Conservation (phyloP, 2,329 filamentous ascomycete species). For the Acephala macrosclerotiorum region DNA sequence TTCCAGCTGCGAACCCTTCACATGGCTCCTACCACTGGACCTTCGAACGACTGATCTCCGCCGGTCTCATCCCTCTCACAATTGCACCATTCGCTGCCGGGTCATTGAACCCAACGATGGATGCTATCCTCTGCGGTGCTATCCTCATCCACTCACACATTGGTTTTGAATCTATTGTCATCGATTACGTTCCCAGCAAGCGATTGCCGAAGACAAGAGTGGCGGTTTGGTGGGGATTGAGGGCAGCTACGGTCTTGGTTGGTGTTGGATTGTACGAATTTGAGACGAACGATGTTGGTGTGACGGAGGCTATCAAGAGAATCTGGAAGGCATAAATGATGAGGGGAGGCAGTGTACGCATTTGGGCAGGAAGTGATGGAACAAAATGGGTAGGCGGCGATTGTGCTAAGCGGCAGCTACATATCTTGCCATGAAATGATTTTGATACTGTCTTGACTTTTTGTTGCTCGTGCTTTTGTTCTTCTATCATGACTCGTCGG, state of each 20-base stretch:
- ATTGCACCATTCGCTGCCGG: constrained; percentile 92
- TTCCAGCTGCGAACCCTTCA: constrained; percentile 75
- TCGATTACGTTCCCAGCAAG: constrained; percentile 86
- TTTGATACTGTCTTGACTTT: not conserved
- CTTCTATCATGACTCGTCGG: not conserved
- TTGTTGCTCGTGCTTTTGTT: not conserved
- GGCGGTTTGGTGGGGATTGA: constrained; percentile 79
- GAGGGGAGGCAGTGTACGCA: not conserved
- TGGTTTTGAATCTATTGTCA: constrained; percentile 88
- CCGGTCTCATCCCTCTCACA: constrained; percentile 83
- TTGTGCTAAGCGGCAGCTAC: constrained; percentile 3
- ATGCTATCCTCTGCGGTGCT: constrained; percentile 83
- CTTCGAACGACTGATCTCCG: constrained; percentile 87
- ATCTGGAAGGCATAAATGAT: constrained; percentile 78
- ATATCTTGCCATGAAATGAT: constrained; percentile 7
- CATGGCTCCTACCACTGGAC: constrained; percentile 99
- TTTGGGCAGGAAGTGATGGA: not conserved
- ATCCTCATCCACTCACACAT: constrained; percentile 94
- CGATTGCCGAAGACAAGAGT: constrained; percentile 73
- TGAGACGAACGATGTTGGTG: constrained; percentile 96
- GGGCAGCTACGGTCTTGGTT: constrained; percentile 78
- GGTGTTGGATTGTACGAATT: constrained; percentile 96
- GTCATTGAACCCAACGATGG: constrained; percentile 86
- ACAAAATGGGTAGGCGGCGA: not conserved
- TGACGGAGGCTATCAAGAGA: constrained; percentile 88